These are phyloP conservation scores for barrel medic (Medicago truncatula) DNA, from an alignment of 306 rosid genomes.

Conservation along the genomic window MtrunA17r5.0-ANR NC_053046.1:33776001-33776500, in stretches of 20 bases:
- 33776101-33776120: slow-evolving; percentile 88
- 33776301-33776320: slow-evolving; percentile 92
- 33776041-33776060: slow-evolving; percentile 64
- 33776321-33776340: slow-evolving; percentile 72
- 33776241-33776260: slow-evolving; percentile 75
- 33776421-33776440: slow-evolving; percentile 61
- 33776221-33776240: slow-evolving; percentile 63
- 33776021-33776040: slow-evolving; percentile 63
- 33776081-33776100: slow-evolving; percentile 70
- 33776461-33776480: slow-evolving; percentile 60
- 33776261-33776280: slow-evolving; percentile 71
- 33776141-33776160: slow-evolving; percentile 69
- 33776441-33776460: slow-evolving; percentile 62
- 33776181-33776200: slow-evolving; percentile 94
- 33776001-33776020: slow-evolving; percentile 59
- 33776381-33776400: slow-evolving; percentile 60
- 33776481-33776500: slow-evolving; percentile 72
- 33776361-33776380: slow-evolving; percentile 75
- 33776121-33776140: slow-evolving; percentile 66
- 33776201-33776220: slow-evolving; percentile 61
- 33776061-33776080: slow-evolving; percentile 63
- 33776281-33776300: slow-evolving; percentile 81
- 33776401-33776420: slow-evolving; percentile 63
- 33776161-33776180: slow-evolving; percentile 65
- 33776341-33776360: slow-evolving; percentile 67